Evolutionary conservation across 2,329 filamentous ascomycete species (phyloP).

Genomic region (Kalmusia sp.): DNA sequence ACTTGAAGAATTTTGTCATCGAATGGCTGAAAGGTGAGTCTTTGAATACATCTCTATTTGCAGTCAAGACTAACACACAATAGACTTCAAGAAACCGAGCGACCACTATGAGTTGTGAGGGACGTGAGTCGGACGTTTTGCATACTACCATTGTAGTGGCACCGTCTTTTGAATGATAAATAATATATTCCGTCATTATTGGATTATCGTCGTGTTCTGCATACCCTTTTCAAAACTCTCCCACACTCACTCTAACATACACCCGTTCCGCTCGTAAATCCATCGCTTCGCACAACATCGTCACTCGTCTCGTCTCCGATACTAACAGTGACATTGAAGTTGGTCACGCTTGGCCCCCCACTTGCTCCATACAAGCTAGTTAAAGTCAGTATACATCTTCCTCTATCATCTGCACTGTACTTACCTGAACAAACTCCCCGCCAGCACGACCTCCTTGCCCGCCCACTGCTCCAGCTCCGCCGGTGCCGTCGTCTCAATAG

Average conservation of each 20-base stretch:
- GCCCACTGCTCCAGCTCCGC: slow-evolving; percentile 11
- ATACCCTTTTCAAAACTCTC: not conserved
- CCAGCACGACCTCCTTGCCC: slow-evolving; percentile 26
- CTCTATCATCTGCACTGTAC: too few species aligned
- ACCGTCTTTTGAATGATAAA: not conserved
- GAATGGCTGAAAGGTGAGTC: slow-evolving; percentile 65
- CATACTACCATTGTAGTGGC: not conserved
- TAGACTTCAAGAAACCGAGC: not conserved
- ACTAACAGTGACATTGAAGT: slow-evolving; percentile 30
- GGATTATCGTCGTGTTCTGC: not conserved
- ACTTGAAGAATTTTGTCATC: slow-evolving; percentile 68
- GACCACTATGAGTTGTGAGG: not conserved
- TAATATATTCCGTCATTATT: not conserved
- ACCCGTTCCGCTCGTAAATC: slow-evolving; percentile 11
- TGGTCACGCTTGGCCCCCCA: slow-evolving; percentile 11
- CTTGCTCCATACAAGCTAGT: slow-evolving; percentile 38
- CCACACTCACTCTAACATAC: not conserved
- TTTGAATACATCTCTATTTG: too few species aligned
- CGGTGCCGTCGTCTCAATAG: slow-evolving; percentile 24
- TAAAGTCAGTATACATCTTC: too few species aligned
- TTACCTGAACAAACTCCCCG: slow-evolving; percentile 28
- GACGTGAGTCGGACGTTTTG: not conserved
- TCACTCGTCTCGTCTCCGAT: slow-evolving; percentile 23
- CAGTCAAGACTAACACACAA: too few species aligned
- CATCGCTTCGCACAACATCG: slow-evolving; percentile 18